Conservation (phyloP, 2,329 filamentous ascomycete genomes). For the Pestalotiopsis sp. region DNA sequence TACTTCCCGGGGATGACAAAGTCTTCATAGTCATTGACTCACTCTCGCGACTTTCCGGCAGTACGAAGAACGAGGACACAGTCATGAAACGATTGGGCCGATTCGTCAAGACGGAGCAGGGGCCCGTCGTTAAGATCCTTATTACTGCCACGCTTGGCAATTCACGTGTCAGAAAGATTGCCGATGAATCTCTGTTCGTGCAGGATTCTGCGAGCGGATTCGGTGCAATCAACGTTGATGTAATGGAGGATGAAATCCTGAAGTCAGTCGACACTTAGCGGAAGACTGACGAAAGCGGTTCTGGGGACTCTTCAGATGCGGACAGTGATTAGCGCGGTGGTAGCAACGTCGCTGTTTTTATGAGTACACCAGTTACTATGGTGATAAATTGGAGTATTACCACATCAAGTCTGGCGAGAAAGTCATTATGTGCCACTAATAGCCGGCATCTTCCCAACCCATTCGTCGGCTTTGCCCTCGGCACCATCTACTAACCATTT, state of each 20-base stretch:
- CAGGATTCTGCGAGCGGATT: not conserved
- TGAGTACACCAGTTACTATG: not conserved
- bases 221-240: not conserved
- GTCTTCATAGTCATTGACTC: constrained; percentile 17
- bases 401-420: not conserved
- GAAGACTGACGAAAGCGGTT: not conserved
- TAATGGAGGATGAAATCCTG: not conserved
- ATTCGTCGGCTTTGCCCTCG: constrained; percentile 18
- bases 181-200: not conserved
- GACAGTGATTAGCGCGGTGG: not conserved
- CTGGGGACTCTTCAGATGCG: not conserved
- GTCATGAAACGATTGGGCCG: not conserved
- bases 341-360: not conserved
- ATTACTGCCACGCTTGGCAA: constrained; percentile 14
- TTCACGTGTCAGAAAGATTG: constrained; percentile 12
- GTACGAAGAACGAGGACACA: constrained; percentile 3
- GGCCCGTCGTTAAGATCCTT: constrained; percentile 12
- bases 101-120: constrained; percentile 2
- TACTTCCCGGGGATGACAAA: constrained; percentile 11
- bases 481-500: constrained; percentile 32
- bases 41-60: constrained; percentile 12
- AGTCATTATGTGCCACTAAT: constrained; percentile 14
- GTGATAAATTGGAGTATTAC: not conserved
- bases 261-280: not conserved
- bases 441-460: constrained; percentile 28